Evolutionary conservation across 202 grass and related monocot genomes (phyloP).

Genomic region (Carex arenaria): DNA sequence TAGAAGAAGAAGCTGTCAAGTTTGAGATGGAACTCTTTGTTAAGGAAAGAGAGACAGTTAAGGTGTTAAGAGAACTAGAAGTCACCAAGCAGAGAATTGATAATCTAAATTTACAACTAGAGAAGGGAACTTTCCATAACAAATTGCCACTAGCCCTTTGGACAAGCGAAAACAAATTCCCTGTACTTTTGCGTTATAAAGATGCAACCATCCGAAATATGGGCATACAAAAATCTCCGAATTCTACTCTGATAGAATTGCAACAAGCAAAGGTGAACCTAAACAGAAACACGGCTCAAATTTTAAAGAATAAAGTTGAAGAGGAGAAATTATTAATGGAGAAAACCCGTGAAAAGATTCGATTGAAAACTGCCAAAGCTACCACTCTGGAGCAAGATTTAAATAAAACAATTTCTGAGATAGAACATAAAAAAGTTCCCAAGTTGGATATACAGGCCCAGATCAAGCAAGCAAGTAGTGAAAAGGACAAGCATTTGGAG

Average conservation of each 20-base stretch:
- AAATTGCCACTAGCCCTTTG: conserved; percentile 23
- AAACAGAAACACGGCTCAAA: conserved; percentile 49
- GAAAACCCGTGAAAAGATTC: conserved; percentile 60
- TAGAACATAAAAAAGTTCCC: conserved; percentile 27
- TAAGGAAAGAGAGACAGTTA: conserved; percentile 85
- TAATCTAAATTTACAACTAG: conserved; percentile 54
- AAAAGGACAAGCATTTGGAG: conserved; percentile 48
- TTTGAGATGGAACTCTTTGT: conserved; percentile 96
- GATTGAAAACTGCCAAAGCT: conserved; percentile 37
- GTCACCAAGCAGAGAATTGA: conserved; percentile 64
- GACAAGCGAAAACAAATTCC: conserved; percentile 25
- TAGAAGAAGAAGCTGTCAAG: conserved; percentile 90
- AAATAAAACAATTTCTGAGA: conserved; percentile 32
- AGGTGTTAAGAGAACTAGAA: conserved; percentile 80
- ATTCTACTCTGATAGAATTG: conserved; percentile 56
- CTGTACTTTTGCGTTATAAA: neutral
- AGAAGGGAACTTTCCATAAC: conserved; percentile 32
- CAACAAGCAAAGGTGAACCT: conserved; percentile 77
- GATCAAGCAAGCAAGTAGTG: conserved; percentile 55
- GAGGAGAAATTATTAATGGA: conserved; percentile 61
- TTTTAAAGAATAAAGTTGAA: conserved; percentile 56
- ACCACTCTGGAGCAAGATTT: conserved; percentile 56
- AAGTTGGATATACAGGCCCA: conserved; percentile 47
- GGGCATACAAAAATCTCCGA: conserved; percentile 25
- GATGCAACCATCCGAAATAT: conserved; percentile 23